These are phyloP conservation scores for Fusarium goolgardi DNA, from an alignment of 2,329 filamentous ascomycete genomes.

Conservation along the genomic window DNA sequence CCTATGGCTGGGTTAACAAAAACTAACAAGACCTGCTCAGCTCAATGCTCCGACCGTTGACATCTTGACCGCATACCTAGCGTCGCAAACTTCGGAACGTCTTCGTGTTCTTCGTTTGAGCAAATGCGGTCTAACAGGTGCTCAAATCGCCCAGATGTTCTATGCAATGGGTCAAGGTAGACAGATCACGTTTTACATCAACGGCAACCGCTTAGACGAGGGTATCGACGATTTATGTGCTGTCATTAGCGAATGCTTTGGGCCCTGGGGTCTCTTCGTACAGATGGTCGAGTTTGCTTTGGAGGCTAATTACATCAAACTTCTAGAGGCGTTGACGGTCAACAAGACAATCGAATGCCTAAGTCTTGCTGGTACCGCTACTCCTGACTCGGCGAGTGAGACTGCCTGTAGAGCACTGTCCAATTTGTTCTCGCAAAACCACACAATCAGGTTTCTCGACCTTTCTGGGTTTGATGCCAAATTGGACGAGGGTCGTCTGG, in stretches of 20 bases:
- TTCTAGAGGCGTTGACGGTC: conserved; percentile 62
- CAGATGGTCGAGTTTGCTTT: conserved; percentile 69
- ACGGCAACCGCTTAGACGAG: conserved; percentile 64
- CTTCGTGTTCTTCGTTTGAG: conserved; percentile 62
- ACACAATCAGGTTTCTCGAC: conserved; percentile 64
- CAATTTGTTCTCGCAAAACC: conserved; percentile 63
- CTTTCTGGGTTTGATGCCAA: conserved; percentile 68
- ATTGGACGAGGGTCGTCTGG: conserved; percentile 67
- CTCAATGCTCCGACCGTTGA: conserved; percentile 62
- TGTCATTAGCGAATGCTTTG: conserved; percentile 60
- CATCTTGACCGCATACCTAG: conserved; percentile 60
- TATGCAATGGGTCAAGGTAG: conserved; percentile 61
- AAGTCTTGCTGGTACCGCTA: conserved; percentile 66
- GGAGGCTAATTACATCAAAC: conserved; percentile 63
- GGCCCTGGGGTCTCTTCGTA: conserved; percentile 63
- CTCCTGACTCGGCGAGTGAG: conserved; percentile 58
- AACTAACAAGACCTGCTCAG: conserved; percentile 40
- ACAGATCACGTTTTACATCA: conserved; percentile 62
- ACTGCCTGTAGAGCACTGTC: conserved; percentile 62
- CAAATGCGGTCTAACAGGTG: conserved; percentile 64
- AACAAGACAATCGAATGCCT: conserved; percentile 64
- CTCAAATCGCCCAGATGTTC: conserved; percentile 63
- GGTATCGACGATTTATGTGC: conserved; percentile 63
- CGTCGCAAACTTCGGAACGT: conserved; percentile 53
- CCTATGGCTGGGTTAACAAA: neutral